Conservation (phyloP, 164 flowering plant genomes). For the Hamamelis virginiana region DNA sequence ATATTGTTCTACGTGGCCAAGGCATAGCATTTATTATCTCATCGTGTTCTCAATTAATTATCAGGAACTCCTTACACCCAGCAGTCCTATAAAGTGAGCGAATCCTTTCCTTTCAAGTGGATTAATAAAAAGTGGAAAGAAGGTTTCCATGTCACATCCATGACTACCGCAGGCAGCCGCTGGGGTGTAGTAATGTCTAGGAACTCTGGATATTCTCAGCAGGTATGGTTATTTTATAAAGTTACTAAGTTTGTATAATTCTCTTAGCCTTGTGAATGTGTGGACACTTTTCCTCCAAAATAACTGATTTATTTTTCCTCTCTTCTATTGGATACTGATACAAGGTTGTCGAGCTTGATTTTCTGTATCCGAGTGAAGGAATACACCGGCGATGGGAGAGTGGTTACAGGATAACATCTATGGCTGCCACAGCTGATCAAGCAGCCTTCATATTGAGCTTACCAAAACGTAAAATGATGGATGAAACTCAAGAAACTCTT, state of each 20-base stretch:
- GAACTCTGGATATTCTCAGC: conserved; percentile 75
- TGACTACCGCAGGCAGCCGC: conserved; percentile 83
- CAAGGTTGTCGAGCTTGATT: conserved; percentile 89
- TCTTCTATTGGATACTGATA: conserved; percentile 2
- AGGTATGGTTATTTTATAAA: conserved; percentile 39
- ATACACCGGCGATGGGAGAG: conserved; percentile 78
- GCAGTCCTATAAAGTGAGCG: conserved; percentile 88
- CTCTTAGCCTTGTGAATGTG: neutral
- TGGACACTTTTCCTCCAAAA: neutral
- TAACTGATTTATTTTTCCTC: neutral
- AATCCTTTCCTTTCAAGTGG: conserved; percentile 87
- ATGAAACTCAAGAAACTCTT: conserved; percentile 78
- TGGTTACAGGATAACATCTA: conserved; percentile 79
- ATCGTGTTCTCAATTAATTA: neutral
- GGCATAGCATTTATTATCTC: neutral
- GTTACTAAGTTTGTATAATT: neutral
- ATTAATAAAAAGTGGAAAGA: conserved; percentile 92
- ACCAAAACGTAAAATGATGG: conserved; percentile 57
- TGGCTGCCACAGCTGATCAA: conserved; percentile 82
- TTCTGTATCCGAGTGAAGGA: conserved; percentile 88
- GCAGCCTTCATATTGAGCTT: conserved; percentile 66
- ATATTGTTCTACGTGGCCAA: neutral
- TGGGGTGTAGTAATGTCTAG: conserved; percentile 97
- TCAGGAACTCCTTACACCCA: conserved; percentile 80
- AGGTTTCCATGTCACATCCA: conserved; percentile 87